Evolutionary conservation across 768 basidiomycete genomes (phyloP).

Genomic region (Hydnomerulius pinastri): DNA sequence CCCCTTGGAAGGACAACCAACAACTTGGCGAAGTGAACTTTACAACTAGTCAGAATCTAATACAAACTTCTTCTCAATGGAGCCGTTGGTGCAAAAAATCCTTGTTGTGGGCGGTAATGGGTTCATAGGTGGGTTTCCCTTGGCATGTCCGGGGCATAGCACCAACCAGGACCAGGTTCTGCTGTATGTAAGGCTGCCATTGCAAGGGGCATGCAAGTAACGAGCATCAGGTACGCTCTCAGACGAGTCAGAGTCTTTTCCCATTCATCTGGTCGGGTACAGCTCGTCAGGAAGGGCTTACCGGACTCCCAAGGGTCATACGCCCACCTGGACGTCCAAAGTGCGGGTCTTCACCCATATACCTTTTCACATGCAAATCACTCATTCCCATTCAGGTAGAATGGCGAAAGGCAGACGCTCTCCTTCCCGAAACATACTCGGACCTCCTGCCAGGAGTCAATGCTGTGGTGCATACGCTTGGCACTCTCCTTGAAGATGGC

Average conservation of each 20-base stretch:
- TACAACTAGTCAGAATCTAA: too few species aligned
- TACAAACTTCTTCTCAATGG: conserved; percentile 19
- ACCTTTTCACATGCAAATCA: conserved; percentile 5
- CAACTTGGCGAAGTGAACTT: too few species aligned
- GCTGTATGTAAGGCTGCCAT: conserved; percentile 90
- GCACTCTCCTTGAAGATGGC: conserved; percentile 80
- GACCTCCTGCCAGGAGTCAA: conserved; percentile 64
- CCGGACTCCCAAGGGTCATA: conserved; percentile 85
- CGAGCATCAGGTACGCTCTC: conserved; percentile 73
- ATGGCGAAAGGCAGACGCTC: conserved; percentile 85
- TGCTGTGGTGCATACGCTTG: conserved; percentile 92
- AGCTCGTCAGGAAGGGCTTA: conserved; percentile 90
- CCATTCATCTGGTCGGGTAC: background rate
- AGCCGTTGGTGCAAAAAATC: conserved; percentile 52
- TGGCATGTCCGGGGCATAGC: background rate
- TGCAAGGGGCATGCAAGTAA: conserved; percentile 80
- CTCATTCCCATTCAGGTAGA: conserved; percentile 57
- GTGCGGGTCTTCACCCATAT: conserved; percentile 39
- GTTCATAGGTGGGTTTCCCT: conserved; percentile 73
- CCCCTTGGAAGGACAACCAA: too few species aligned
- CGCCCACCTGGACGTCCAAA: conserved; percentile 81
- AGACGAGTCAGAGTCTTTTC: background rate
- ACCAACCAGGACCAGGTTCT: conserved; percentile 64
- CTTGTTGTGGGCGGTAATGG: conserved; percentile 99
- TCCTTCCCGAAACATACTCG: conserved; percentile 72